Evolutionary conservation across 108 stramenopile genomes (phyloP), one percentile per base, ranked within the genome.

Genomic region (Fragilaria crotonensis): DNA sequence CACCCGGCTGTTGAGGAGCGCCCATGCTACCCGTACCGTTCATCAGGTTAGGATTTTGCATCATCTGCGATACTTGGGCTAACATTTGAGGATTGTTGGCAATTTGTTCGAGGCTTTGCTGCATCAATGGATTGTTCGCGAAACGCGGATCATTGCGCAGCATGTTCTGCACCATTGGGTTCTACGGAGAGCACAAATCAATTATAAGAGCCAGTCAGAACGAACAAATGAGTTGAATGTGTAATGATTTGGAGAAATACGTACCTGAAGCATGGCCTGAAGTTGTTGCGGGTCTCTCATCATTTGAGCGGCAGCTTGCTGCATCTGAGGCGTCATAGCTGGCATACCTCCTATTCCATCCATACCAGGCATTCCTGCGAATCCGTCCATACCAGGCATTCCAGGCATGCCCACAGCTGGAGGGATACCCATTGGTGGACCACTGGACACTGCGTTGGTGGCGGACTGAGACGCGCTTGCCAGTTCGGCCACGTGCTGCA

Each of bases 161-260:
- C 83, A 84, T 84, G 59, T 84, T 74, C 54, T 82, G 88, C 9
- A 89, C 73, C 82, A 80, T 80, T 25, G 88, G 88, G 67, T 89
- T 84, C 79, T 80, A 51, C 36, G 36, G 7, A n/a, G n/a, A n/a
- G n/a, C n/a, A n/a, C n/a, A n/a, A n/a, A n/a, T n/a, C 3, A 45
- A 32, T 52, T 26, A 23, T 25, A 17, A 55, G 41, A 60, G 18
- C 52, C 3, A 27, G 0, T 21, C 17, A 63, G 30, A 55, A 33
- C 14, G 14, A 56, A 21, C 25, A 0, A n/a, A n/a, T n/a, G n/a
- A n/a, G n/a, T n/a, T n/a, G n/a, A n/a, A n/a, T n/a, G n/a, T n/a
- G n/a, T n/a, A n/a, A n/a, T n/a, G n/a, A n/a, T n/a, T n/a, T n/a
- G n/a, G n/a, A n/a, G n/a, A n/a, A n/a, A 11, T 41, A 82, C 79